phyloP scores from a whole-genome alignment of 2,329 filamentous ascomycete genomes.

The Stagonosporopsis tanaceti region DNA sequence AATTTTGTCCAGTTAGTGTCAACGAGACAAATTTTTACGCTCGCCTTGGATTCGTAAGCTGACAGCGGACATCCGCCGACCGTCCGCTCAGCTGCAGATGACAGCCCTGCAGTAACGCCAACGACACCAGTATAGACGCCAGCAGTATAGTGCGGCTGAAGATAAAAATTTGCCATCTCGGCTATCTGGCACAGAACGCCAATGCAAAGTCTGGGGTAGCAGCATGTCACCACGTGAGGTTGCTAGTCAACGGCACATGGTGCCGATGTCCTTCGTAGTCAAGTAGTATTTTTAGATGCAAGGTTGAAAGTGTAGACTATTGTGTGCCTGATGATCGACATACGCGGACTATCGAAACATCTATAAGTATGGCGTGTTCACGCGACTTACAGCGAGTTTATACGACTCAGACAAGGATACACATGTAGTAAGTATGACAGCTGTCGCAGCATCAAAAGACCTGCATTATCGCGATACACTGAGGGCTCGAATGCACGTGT shows the following conservation, averaged over 20 bases:
- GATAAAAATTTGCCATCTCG: constrained; percentile 9
- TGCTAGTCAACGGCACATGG: background rate
- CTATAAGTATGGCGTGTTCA: background rate
- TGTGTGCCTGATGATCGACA: background rate
- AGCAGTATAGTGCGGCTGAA: constrained; percentile 1
- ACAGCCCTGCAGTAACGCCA: background rate
- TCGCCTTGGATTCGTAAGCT: background rate
- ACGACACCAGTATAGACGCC: background rate
- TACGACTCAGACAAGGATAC: background rate
- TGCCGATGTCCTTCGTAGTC: constrained; percentile 2
- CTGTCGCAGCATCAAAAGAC: too few relatives aligned
- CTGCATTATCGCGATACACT: too few relatives aligned
- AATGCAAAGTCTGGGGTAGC: constrained; percentile 12
- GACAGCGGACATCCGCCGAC: constrained; percentile 2
- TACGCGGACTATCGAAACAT: constrained; percentile 7
- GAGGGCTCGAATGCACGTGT: too few relatives aligned
- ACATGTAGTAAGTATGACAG: too few relatives aligned
- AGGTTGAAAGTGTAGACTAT: background rate
- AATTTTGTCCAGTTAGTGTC: constrained; percentile 4
- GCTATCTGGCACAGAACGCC: background rate
- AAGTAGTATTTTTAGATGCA: constrained; percentile 5
- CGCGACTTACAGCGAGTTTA: background rate
- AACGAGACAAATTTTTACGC: background rate
- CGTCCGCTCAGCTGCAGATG: constrained; percentile 1
- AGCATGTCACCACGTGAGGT: constrained; percentile 6